Evolutionary conservation across 2,329 filamentous ascomycete genomes (phyloP).

Genomic region (Hypoxylon rubiginosum): DNA sequence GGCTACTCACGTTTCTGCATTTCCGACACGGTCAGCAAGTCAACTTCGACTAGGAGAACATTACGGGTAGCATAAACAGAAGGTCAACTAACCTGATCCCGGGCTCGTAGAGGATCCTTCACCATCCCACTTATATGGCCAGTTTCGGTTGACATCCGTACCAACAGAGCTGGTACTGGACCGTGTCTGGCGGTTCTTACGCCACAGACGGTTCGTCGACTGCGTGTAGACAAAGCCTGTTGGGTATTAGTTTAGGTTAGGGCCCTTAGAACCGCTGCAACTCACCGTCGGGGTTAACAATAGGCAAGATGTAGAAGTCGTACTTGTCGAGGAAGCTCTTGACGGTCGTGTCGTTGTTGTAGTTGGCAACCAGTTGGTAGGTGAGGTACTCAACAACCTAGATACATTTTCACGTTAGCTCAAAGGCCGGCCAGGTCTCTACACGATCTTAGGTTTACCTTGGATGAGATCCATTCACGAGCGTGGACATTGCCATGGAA

Average conservation of each 20-base stretch:
- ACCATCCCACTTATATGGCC: conserved; percentile 63
- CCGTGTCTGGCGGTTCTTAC: conserved; percentile 64
- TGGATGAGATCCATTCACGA: conserved; percentile 51
- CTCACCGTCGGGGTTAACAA: conserved; percentile 67
- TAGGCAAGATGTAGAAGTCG: conserved; percentile 70
- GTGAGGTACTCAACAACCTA: conserved; percentile 63
- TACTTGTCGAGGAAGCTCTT: conserved; percentile 66
- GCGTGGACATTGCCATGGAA: conserved; percentile 61
- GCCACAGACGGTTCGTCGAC: conserved; percentile 64
- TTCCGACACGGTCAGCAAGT: conserved; percentile 22
- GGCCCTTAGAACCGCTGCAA: neutral
- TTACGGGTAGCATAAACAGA: neutral
- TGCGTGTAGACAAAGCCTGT: conserved; percentile 67
- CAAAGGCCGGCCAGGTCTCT: neutral
- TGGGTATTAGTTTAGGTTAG: conserved; percentile 17
- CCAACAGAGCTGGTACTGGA: conserved; percentile 59
- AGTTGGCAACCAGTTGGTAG: conserved; percentile 61
- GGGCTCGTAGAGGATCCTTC: conserved; percentile 61
- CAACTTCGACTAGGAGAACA: neutral
- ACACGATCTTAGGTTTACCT: conserved; percentile 31
- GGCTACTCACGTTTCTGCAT: conserved; percentile 47
- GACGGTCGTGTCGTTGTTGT: conserved; percentile 57
- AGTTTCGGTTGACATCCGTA: conserved; percentile 67
- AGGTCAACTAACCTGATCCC: conserved; percentile 52
- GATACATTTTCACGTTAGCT: conserved; percentile 22